These are phyloP conservation scores for Vickermania spadyakhi DNA, from an alignment of 208 protist species.

Conservation along the genomic window DNA sequence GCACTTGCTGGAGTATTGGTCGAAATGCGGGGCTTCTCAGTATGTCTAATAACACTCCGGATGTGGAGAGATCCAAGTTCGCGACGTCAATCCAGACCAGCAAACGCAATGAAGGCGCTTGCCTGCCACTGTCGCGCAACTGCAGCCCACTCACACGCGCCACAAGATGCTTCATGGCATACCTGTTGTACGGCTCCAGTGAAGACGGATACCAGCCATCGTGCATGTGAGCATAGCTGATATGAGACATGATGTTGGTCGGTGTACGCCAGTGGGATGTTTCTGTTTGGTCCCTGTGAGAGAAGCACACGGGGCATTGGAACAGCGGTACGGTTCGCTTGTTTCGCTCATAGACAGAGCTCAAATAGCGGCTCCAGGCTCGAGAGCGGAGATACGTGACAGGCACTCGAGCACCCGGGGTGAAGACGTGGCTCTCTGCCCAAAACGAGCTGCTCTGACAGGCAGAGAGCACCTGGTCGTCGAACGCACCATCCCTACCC, in stretches of 20 bases:
- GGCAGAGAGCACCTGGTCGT: no score
- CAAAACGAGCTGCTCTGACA: no score
- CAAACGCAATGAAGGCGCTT: conserved; percentile 16
- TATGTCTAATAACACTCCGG: conserved; percentile 26
- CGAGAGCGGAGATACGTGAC: conserved; percentile 15
- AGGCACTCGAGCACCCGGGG: conserved; percentile 10
- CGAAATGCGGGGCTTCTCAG: conserved; percentile 8
- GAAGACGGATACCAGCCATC: conserved; percentile 29
- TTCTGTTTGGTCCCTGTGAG: background rate
- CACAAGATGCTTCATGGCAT: conserved; percentile 19
- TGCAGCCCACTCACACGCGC: conserved; percentile 6
- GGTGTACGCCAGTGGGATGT: conserved; percentile 24
- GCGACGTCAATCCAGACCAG: conserved; percentile 64
- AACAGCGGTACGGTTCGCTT: conserved; percentile 22
- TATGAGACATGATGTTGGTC: conserved; percentile 34
- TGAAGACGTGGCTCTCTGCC: conserved; percentile 2
- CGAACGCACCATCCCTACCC: no score
- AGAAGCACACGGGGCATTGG: conserved; percentile 24
- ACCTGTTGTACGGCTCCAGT: conserved; percentile 35
- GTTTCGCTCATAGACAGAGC: conserved; percentile 8
- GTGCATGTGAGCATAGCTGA: conserved; percentile 49
- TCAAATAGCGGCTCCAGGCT: conserved; percentile 17
- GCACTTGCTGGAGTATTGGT: conserved; percentile 8
- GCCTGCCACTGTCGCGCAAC: background rate
- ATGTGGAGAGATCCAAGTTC: conserved; percentile 46